These are phyloP conservation scores for Plasmodium malariae DNA, from an alignment of 169 alveolate genomes.

Conservation along the genomic window DNA sequence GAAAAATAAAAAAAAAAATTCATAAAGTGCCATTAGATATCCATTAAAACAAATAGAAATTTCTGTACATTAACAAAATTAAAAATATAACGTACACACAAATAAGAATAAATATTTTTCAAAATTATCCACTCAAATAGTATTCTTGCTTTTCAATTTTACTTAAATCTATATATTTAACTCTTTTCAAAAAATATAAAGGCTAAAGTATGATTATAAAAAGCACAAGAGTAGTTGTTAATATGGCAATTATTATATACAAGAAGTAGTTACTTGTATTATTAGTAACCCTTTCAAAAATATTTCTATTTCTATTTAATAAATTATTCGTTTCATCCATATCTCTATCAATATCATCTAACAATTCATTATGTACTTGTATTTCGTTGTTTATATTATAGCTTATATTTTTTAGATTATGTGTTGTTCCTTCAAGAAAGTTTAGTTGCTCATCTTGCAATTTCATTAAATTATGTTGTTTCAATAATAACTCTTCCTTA, in stretches of 20 bases:
- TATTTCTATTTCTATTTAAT: slow-evolving; percentile 80
- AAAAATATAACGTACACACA: too few species aligned
- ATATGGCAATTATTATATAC: slow-evolving; percentile 76
- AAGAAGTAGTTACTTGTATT: slow-evolving; percentile 81
- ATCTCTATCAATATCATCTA: slow-evolving; percentile 81
- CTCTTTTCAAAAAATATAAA: too few species aligned
- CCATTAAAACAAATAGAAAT: too few species aligned
- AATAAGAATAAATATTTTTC: too few species aligned
- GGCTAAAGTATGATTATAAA: slow-evolving; percentile 66
- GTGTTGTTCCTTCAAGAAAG: slow-evolving; percentile 82
- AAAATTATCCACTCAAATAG: too few species aligned
- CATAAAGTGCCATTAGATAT: too few species aligned
- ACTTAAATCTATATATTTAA: too few species aligned
- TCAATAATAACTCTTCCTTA: slow-evolving; percentile 46
- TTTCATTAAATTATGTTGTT: slow-evolving; percentile 80
- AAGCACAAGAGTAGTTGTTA: slow-evolving; percentile 77
- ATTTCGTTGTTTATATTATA: slow-evolving; percentile 83
- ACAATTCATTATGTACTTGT: slow-evolving; percentile 79
- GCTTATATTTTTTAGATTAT: slow-evolving; percentile 83
- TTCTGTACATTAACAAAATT: too few species aligned
- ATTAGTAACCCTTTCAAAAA: slow-evolving; percentile 75
- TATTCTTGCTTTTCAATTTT: too few species aligned
- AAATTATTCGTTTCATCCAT: slow-evolving; percentile 80
- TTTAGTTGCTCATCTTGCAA: slow-evolving; percentile 85
- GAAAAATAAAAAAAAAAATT: too few species aligned